phyloP scores from a whole-genome alignment of 2,329 filamentous ascomycete genomes.

The Penicillium paneum region DNA sequence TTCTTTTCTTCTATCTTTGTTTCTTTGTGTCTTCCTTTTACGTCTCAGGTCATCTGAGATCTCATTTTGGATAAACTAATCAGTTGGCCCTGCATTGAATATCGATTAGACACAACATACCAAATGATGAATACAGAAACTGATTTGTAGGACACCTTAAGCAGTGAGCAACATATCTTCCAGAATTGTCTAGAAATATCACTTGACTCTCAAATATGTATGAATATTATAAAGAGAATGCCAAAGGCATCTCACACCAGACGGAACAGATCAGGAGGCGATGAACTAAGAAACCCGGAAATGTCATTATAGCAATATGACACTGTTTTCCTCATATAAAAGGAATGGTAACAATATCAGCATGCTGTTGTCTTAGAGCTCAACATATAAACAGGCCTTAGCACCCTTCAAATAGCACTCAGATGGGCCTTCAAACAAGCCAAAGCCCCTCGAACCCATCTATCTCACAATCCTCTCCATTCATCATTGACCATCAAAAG shows the following conservation, averaged over 20 bases:
- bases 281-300: background rate
- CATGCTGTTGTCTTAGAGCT: background rate
- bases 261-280: background rate
- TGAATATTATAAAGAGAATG: background rate
- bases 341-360: background rate
- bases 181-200: background rate
- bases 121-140: background rate
- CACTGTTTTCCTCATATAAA: background rate
- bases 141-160: background rate
- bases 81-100: background rate
- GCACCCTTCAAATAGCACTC: background rate
- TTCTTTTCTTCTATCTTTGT: background rate
- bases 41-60: background rate
- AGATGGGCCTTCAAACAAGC: background rate
- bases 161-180: background rate
- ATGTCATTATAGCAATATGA: background rate
- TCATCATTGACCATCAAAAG: background rate
- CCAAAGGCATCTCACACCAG: background rate
- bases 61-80: background rate
- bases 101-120: background rate
- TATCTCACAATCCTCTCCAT: background rate
- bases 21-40: background rate
- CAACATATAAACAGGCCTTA: background rate
- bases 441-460: background rate
- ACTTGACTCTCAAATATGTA: background rate